These are phyloP conservation scores for Hysterangium stoloniferum DNA, from an alignment of 768 basidiomycete species.

Conservation along the genomic window DNA sequence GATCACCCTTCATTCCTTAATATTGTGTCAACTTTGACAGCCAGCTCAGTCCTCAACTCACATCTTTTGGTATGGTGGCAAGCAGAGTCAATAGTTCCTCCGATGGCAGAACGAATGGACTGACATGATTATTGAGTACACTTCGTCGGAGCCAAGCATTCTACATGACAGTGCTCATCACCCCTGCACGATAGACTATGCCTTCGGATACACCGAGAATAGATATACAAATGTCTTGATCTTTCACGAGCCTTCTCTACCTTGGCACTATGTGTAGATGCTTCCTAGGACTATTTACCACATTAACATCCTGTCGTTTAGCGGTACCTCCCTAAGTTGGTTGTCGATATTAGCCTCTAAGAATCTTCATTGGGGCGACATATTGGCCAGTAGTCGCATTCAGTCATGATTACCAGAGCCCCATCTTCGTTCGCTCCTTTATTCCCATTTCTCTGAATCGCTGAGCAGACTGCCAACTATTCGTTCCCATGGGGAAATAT, in stretches of 20 bases:
- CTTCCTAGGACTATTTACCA: background rate
- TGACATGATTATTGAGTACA: slow-evolving; percentile 24
- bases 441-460: slow-evolving; percentile 73
- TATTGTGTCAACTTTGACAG: background rate
- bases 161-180: slow-evolving; percentile 39
- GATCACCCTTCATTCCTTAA: background rate
- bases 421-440: slow-evolving; percentile 65
- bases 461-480: slow-evolving; percentile 65
- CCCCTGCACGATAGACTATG: background rate
- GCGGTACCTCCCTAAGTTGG: slow-evolving; percentile 46
- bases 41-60: slow-evolving; percentile 43
- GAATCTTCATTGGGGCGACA: slow-evolving; percentile 51
- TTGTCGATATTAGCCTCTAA: slow-evolving; percentile 53
- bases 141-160: slow-evolving; percentile 45
- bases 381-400: slow-evolving; percentile 18
- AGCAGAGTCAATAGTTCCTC: slow-evolving; percentile 34
- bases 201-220: background rate
- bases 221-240: slow-evolving; percentile 53
- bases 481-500: slow-evolving; percentile 59
- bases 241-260: slow-evolving; percentile 51
- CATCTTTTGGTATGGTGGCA: slow-evolving; percentile 74
- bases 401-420: slow-evolving; percentile 39
- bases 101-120: background rate
- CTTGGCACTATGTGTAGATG: slow-evolving; percentile 45
- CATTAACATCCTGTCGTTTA: slow-evolving; percentile 16